Conservation (phyloP, 2,329 filamentous ascomycete species). For the Neofusicoccum parvum region DNA sequence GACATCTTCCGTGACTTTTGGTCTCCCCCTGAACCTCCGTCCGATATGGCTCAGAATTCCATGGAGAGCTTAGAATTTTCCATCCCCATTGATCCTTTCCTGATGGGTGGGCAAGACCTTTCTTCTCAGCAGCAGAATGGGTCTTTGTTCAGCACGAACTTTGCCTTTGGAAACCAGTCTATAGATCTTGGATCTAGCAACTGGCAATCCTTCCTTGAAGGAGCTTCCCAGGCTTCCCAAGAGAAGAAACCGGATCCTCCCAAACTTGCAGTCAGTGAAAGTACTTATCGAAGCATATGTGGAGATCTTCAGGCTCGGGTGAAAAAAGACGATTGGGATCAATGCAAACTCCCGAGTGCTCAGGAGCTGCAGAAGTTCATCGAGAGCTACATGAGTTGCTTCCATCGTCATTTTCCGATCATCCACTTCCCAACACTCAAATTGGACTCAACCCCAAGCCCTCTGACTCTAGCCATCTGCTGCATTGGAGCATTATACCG, state of each 20-base stretch:
- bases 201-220: background rate
- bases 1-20: constrained; percentile 21
- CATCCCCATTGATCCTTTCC: constrained; percentile 12
- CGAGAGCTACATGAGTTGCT: constrained; percentile 35
- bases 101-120: background rate
- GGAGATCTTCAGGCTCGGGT: constrained; percentile 23
- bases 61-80: constrained; percentile 18
- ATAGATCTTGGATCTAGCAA: background rate
- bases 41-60: background rate
- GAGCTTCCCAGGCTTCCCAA: background rate
- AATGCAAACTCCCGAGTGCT: constrained; percentile 25
- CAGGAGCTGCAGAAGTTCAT: constrained; percentile 33
- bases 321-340: constrained; percentile 16
- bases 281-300: constrained; percentile 22
- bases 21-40: constrained; percentile 13
- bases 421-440: constrained; percentile 37
- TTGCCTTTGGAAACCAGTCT: background rate
- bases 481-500: constrained; percentile 40
- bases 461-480: constrained; percentile 38
- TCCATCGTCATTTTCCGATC: constrained; percentile 38
- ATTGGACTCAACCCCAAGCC: constrained; percentile 30
- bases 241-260: background rate
- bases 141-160: background rate
- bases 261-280: constrained; percentile 15
- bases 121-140: background rate